A percentile compares a stretch with the other conserved stretches of the same genome.
phyloP scores from a whole-genome alignment of 345 rosid species.

The Luvunga scandens region DNA sequence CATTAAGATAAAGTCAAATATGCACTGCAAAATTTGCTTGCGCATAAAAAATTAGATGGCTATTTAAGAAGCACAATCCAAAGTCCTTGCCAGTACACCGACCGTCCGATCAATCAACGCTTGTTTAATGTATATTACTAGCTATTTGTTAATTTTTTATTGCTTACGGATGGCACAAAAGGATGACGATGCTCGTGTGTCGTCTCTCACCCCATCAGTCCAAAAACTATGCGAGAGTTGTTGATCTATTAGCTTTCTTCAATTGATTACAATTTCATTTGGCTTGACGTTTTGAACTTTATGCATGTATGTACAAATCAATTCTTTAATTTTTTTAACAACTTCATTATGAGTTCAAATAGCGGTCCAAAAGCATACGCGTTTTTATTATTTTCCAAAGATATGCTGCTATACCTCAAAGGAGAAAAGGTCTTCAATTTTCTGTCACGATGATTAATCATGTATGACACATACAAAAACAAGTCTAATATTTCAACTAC shows the following conservation, averaged over 20 bases:
- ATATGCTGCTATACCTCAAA: too few relatives aligned
- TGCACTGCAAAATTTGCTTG: conserved; percentile 5
- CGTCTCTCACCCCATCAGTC: neutral
- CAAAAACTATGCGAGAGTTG: neutral
- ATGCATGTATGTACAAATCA: too few relatives aligned
- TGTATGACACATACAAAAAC: neutral
- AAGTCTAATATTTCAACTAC: conserved; percentile 6
- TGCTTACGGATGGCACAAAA: neutral
- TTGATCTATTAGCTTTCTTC: too few relatives aligned
- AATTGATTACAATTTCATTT: too few relatives aligned
- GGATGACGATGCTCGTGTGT: conserved; percentile 13
- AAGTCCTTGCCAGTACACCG: neutral
- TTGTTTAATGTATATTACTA: neutral
- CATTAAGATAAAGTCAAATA: neutral
- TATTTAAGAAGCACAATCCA: neutral
- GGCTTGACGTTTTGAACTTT: too few relatives aligned
- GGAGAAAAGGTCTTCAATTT: too few relatives aligned
- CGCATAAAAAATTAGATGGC: neutral
- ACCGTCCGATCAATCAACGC: neutral
- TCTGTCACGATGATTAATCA: neutral
- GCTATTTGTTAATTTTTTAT: neutral
- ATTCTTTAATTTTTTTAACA: neutral
- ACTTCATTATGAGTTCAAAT: neutral
- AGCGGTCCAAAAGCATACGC: neutral
- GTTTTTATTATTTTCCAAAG: neutral